Evolutionary conservation across 441 rosid genomes (phyloP).

Genomic region (Biscutella laevigata): DNA sequence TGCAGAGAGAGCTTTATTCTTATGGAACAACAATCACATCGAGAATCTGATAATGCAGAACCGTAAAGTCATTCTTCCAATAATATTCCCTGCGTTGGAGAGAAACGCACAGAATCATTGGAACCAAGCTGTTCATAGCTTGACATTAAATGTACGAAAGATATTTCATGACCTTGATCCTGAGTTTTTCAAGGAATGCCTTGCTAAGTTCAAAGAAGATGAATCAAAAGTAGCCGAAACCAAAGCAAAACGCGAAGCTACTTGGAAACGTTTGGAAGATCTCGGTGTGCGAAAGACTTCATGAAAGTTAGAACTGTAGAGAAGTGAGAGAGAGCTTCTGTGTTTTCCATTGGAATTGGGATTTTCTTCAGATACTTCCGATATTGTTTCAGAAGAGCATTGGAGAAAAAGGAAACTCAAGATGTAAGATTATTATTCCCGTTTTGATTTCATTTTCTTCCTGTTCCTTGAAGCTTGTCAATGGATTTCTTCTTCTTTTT

Average conservation of each 20-base stretch:
- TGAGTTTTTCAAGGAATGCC: conserved; percentile 52
- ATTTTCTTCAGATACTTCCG: conserved; percentile 10
- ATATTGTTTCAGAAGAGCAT: conserved; percentile 14
- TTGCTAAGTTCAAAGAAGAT: conserved; percentile 40
- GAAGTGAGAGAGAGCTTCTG: conserved; percentile 10
- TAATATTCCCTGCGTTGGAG: conserved; percentile 57
- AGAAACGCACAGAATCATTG: conserved; percentile 55
- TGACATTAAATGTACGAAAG: conserved; percentile 56
- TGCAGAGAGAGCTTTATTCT: conserved; percentile 65
- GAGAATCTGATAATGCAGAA: conserved; percentile 59
- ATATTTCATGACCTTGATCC: conserved; percentile 55
- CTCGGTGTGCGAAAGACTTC: conserved; percentile 40
- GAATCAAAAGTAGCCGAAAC: conserved; percentile 39
- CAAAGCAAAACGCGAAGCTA: conserved; percentile 38
- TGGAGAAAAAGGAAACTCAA: conserved; percentile 20
- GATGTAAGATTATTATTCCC: conserved; percentile 25
- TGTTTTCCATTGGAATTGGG: conserved; percentile 6
- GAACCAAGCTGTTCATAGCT: conserved; percentile 64
- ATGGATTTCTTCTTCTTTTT: neutral
- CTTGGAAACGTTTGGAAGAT: conserved; percentile 61
- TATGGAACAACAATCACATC: conserved; percentile 79
- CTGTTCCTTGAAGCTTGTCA: conserved; percentile 17
- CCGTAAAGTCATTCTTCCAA: conserved; percentile 51
- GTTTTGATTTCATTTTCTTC: conserved; percentile 12
- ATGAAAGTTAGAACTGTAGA: conserved; percentile 18